Conservation (phyloP, 1,284 basidiomycete species). For the Sanghuangporus weigelae region DNA sequence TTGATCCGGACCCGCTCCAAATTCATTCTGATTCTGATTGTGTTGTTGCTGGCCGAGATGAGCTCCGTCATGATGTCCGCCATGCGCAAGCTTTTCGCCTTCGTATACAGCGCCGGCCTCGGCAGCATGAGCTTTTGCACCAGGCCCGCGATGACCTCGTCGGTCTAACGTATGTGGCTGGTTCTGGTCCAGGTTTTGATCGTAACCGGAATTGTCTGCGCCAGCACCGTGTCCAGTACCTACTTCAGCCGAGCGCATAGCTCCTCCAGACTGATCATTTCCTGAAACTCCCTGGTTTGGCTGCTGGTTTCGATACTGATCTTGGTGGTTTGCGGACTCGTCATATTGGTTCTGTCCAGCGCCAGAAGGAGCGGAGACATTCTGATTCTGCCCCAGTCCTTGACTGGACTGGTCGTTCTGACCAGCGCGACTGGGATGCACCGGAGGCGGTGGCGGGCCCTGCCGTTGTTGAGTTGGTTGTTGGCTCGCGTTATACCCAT, state of each 20-base stretch:
- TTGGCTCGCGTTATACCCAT: not conserved
- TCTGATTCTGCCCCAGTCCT: not conserved
- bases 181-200: not conserved
- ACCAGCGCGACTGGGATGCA: not conserved
- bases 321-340: not conserved
- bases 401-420: not conserved
- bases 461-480: not conserved
- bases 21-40: not conserved
- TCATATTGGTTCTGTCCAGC: not conserved
- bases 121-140: not conserved
- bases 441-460: not conserved
- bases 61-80: not conserved
- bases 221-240: not conserved
- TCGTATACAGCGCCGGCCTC: conserved; percentile 1
- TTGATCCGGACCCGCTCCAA: not conserved
- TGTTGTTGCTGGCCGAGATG: not conserved
- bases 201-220: not conserved
- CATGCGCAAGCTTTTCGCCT: not conserved
- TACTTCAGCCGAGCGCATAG: not conserved
- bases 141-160: not conserved
- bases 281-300: not conserved
- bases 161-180: not conserved
- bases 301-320: not conserved
- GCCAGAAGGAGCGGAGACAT: not conserved
- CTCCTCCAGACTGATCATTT: not conserved